These are phyloP conservation scores for Crassisporium funariophilum DNA, from an alignment of 768 basidiomycete species.

Conservation along the genomic window DNA sequence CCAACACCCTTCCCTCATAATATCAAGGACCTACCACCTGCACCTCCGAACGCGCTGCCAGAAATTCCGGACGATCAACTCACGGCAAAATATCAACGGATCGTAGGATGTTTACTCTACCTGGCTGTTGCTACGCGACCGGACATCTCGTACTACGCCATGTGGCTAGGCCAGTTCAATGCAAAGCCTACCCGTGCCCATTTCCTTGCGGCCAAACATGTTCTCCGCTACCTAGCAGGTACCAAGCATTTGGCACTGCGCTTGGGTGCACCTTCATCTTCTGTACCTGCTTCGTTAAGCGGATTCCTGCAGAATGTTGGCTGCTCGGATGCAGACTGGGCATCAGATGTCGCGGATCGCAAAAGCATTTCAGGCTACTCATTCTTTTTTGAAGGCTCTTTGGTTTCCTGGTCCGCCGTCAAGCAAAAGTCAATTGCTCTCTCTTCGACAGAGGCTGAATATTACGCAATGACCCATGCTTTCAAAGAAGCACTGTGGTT, in stretches of 20 bases:
- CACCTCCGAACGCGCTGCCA: conserved; percentile 13
- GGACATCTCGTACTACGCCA: conserved; percentile 35
- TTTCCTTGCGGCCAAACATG: conserved; percentile 31
- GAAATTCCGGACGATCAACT: conserved; percentile 16
- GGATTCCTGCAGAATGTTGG: conserved; percentile 10
- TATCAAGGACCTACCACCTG: conserved; percentile 1
- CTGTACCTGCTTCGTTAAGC: not conserved
- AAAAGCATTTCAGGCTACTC: conserved; percentile 37
- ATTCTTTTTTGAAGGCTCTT: conserved; percentile 29
- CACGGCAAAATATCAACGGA: conserved; percentile 13
- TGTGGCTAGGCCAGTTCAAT: conserved; percentile 27
- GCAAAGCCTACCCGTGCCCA: conserved; percentile 16
- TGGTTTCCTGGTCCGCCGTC: conserved; percentile 35
- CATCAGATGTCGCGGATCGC: conserved; percentile 23
- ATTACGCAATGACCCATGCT: conserved; percentile 27
- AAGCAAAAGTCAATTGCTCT: conserved; percentile 35
- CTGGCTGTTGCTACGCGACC: conserved; percentile 33
- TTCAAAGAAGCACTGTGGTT: conserved; percentile 28
- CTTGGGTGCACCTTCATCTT: conserved; percentile 10
- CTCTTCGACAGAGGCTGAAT: conserved; percentile 26
- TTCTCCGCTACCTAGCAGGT: conserved; percentile 34
- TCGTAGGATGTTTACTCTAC: conserved; percentile 31
- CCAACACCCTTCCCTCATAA: conserved; percentile 4
- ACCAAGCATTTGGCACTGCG: conserved; percentile 23
- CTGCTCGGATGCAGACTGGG: conserved; percentile 37